Conservation (phyloP, 2,329 filamentous ascomycete species). For the Capronia coronata region DNA sequence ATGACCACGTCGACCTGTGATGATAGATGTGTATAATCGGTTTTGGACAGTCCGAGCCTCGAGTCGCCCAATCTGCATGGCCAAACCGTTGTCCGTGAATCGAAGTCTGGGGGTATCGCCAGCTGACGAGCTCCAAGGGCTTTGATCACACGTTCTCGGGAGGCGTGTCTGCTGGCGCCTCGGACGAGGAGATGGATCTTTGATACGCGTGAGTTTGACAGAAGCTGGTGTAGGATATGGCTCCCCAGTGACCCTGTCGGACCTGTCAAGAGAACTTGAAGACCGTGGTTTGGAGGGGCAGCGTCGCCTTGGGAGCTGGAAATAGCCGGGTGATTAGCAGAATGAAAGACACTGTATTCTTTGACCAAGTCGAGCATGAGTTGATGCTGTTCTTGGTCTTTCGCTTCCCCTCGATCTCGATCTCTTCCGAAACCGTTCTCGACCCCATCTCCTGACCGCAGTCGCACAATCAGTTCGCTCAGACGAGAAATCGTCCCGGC, state of each 20-base stretch:
- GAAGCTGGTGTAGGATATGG: constrained; percentile 48
- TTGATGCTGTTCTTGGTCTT: constrained; percentile 33
- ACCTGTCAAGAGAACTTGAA: constrained; percentile 47
- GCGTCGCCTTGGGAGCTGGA: too few species aligned
- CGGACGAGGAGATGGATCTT: constrained; percentile 54
- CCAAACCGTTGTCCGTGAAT: constrained; percentile 42
- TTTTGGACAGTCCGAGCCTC: constrained; percentile 44
- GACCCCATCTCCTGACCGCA: too few species aligned
- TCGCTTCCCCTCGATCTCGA: background rate
- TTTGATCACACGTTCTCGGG: constrained; percentile 41
- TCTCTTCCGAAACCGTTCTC: too few species aligned
- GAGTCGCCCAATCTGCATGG: constrained; percentile 44
- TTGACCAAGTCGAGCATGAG: constrained; percentile 44
- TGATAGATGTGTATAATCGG: constrained; percentile 39
- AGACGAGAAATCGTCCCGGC: constrained; percentile 48
- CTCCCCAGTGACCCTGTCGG: constrained; percentile 60
- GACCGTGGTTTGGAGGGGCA: background rate
- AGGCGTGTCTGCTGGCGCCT: constrained; percentile 39
- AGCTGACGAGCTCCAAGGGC: constrained; percentile 38
- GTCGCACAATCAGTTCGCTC: constrained; percentile 33
- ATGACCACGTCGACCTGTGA: constrained; percentile 48
- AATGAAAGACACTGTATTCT: constrained; percentile 29
- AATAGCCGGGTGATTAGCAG: too few species aligned
- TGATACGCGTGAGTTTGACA: constrained; percentile 33
- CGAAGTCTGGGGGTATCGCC: constrained; percentile 22